phyloP scores from a whole-genome alignment of 2,329 filamentous ascomycete genomes.

The Penicillium vulpinum region DNA sequence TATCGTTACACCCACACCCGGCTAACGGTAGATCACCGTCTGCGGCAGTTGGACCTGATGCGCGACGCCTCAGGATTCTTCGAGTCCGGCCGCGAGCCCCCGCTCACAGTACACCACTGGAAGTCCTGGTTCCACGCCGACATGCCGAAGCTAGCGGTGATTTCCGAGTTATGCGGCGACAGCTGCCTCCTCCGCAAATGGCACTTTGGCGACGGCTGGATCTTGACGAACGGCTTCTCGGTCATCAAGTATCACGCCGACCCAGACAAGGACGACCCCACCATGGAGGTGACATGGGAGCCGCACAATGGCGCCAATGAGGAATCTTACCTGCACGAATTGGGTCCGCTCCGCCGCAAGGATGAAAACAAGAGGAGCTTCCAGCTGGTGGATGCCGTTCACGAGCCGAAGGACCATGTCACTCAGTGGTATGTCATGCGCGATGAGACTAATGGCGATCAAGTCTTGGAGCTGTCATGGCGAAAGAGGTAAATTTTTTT shows the following conservation, averaged over 20 bases:
- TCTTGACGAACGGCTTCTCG: conserved; percentile 63
- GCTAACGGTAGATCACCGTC: conserved; percentile 56
- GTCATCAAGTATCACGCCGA: conserved; percentile 52
- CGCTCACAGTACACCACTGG: conserved; percentile 63
- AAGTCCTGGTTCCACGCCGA: conserved; percentile 58
- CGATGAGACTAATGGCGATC: conserved; percentile 41
- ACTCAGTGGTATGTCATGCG: conserved; percentile 58
- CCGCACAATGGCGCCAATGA: conserved; percentile 45
- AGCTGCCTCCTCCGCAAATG: conserved; percentile 59
- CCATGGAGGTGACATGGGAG: conserved; percentile 57
- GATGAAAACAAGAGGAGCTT: conserved; percentile 56
- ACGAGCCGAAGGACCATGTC: conserved; percentile 45
- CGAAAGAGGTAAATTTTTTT: conserved; percentile 18
- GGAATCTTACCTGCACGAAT: conserved; percentile 53
- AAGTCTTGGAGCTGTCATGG: conserved; percentile 45
- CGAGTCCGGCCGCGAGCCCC: conserved; percentile 54
- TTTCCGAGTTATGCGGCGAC: conserved; percentile 57
- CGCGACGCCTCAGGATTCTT: conserved; percentile 61
- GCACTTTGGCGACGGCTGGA: conserved; percentile 46
- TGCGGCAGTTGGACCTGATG: conserved; percentile 60
- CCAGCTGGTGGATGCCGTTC: conserved; percentile 48
- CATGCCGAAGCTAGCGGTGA: conserved; percentile 53
- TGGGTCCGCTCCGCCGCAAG: conserved; percentile 53
- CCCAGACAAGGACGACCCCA: conserved; percentile 48
- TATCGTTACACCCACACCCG: conserved; percentile 55